Conservation (phyloP, 2,329 filamentous ascomycete species). For the Fusarium mundagurra region DNA sequence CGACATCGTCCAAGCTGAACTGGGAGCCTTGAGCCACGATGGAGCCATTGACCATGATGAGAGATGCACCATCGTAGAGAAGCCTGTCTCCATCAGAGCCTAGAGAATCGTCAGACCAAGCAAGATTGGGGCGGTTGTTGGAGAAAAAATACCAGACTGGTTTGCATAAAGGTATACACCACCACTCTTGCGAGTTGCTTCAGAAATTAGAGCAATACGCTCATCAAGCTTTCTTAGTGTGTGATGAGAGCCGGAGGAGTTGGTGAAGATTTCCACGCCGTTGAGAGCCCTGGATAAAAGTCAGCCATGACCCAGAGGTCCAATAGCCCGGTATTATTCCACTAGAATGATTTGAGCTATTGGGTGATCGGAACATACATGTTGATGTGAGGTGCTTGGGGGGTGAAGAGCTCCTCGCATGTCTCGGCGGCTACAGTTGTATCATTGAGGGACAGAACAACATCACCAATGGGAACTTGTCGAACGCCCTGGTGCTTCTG, state of each 20-base stretch:
- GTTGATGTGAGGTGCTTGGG: conserved; percentile 32
- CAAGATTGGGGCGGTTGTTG: background rate
- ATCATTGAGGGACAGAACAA: conserved; percentile 51
- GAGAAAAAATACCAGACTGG: conserved; percentile 32
- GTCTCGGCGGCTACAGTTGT: conserved; percentile 54
- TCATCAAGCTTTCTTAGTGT: conserved; percentile 73
- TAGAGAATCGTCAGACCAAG: background rate
- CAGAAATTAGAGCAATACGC: conserved; percentile 70
- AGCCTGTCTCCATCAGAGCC: conserved; percentile 67
- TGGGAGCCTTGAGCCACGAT: conserved; percentile 71
- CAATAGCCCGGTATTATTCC: background rate
- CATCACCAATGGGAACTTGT: conserved; percentile 54
- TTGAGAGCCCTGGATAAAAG: conserved; percentile 45
- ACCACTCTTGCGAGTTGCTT: conserved; percentile 71
- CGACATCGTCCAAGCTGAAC: conserved; percentile 67
- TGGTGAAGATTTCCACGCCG: conserved; percentile 78
- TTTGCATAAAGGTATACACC: conserved; percentile 64
- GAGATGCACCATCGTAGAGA: conserved; percentile 64
- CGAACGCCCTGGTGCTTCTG: conserved; percentile 57
- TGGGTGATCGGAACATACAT: background rate
- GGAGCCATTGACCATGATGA: conserved; percentile 70
- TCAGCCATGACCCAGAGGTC: background rate
- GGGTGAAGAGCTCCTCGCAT: conserved; percentile 50
- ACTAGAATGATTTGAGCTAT: background rate
- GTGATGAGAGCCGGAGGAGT: conserved; percentile 57